phyloP scores from a whole-genome alignment of 768 basidiomycete species.

The Leccinum disarticulatum region DNA sequence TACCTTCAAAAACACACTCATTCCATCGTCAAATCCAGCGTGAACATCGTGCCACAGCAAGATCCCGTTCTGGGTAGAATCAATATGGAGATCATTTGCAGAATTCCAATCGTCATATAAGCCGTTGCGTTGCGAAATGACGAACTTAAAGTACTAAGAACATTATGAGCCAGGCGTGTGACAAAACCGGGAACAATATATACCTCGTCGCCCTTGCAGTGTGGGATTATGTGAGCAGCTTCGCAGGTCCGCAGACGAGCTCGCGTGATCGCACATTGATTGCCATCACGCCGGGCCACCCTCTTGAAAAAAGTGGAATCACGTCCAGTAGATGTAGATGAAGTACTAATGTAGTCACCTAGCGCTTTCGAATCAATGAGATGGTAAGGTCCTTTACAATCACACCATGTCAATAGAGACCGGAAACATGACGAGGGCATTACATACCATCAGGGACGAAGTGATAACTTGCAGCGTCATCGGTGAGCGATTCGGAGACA shows the following conservation, averaged over 20 bases:
- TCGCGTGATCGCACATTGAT: neutral
- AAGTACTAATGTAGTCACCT: neutral
- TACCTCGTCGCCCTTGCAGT: neutral
- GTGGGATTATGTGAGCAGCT: neutral
- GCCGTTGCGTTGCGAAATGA: neutral
- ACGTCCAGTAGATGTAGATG: neutral
- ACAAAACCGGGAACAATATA: neutral
- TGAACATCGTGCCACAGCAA: neutral
- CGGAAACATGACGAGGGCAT: neutral
- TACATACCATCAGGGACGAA: neutral
- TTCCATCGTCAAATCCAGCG: neutral
- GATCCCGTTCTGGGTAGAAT: neutral
- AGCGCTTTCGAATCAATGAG: neutral
- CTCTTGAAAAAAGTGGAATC: neutral
- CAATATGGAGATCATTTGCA: neutral
- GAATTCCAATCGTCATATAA: neutral
- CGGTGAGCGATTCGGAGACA: neutral
- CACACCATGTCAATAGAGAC: neutral
- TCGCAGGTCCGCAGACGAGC: neutral
- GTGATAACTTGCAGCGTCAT: neutral
- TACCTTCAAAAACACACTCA: neutral
- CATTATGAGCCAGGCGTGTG: neutral
- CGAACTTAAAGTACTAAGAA: neutral
- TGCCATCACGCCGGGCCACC: neutral
- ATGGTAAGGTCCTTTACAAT: neutral